Percentiles rank a stretch among this genome's conserved stretches.
These are phyloP conservation scores for Camellia granthamiana DNA, from an alignment of 148 eudicot genomes.

Conservation along the genomic window DNA sequence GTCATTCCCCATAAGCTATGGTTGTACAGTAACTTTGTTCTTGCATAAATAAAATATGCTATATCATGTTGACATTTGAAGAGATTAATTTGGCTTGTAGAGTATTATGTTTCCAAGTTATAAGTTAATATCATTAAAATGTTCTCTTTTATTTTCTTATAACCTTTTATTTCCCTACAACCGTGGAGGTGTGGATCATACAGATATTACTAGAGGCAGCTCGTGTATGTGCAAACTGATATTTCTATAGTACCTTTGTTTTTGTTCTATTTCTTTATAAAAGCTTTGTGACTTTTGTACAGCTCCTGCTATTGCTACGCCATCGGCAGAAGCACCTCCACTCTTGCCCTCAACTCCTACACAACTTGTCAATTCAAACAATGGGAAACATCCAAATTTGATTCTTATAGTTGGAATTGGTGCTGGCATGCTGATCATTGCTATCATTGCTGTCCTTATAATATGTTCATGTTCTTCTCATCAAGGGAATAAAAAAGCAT, in stretches of 20 bases:
- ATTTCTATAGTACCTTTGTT: background rate
- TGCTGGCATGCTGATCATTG: conserved; percentile 49
- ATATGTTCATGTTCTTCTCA: conserved; percentile 52
- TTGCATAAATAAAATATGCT: background rate
- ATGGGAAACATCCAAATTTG: conserved; percentile 42
- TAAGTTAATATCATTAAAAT: too few species aligned
- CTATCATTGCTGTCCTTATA: conserved; percentile 36
- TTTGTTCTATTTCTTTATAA: background rate
- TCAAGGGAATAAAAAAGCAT: conserved; percentile 39
- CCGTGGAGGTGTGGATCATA: too few species aligned
- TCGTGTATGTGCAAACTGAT: background rate
- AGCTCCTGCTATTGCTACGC: conserved; percentile 59
- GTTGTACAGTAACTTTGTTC: background rate
- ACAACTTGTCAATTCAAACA: conserved; percentile 31
- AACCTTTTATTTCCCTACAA: too few species aligned
- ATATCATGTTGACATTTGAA: background rate
- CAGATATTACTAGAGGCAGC: too few species aligned
- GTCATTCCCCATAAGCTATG: too few species aligned
- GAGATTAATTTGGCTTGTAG: too few species aligned
- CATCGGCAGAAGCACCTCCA: conserved; percentile 48
- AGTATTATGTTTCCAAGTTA: too few species aligned
- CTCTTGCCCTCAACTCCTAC: conserved; percentile 44
- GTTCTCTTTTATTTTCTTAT: too few species aligned
- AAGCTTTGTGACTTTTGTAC: conserved; percentile 27
- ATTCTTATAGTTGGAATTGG: conserved; percentile 48